Base-by-base conservation (phyloP, 495 filamentous ascomycete species). In the Friedmanniomyces endolithicus region DNA sequence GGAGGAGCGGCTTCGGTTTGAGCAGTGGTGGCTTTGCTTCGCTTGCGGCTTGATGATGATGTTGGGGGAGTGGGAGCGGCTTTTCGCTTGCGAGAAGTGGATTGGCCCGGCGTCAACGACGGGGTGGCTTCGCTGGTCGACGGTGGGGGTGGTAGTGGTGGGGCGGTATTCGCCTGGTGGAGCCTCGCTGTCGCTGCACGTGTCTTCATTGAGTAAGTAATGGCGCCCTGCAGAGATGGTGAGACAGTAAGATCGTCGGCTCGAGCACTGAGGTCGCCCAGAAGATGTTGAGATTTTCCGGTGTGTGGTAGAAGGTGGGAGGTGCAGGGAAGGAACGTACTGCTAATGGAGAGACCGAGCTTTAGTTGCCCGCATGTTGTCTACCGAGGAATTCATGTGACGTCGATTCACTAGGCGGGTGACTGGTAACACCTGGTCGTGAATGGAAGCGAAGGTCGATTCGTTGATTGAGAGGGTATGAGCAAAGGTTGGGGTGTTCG, bases 31-130 rank as follows among this genome's bases (percentile, higher is more conserved):
- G 37, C 37, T 41, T 41, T 41, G 37, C 37, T 70, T 56, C 66
- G 68, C 63, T 71, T 70, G 29, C 52, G 39, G 19, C 44, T 41
- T 12, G 59, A 35, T 31, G 25, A 53, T 81, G 80, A 55, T 39
- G 51, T 57, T 11, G 61, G 33, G 3, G 62, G 48, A 55, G 59
- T 53, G 51, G 54, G 54, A 58, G 54, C 47, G 9, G 47, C 25
- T 34, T 50, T 50, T 14, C 47, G 47, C 19, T 50, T 50, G 24
- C 47, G 24, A 35, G 47, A 33, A 14, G 47, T 6, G 11, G 44
- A 19, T 16, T 27, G 44, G 17, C 37, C 17, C 37, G 37, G 12
- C 37, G 37, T 41, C 12, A 14, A 41, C 37, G 37, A 19, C 37
- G 37, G 16, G 17, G 37, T 20, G 16, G 44, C 44, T 6, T 7